Conservation (phyloP, 768 basidiomycete species). For the Tricholomella constricta region DNA sequence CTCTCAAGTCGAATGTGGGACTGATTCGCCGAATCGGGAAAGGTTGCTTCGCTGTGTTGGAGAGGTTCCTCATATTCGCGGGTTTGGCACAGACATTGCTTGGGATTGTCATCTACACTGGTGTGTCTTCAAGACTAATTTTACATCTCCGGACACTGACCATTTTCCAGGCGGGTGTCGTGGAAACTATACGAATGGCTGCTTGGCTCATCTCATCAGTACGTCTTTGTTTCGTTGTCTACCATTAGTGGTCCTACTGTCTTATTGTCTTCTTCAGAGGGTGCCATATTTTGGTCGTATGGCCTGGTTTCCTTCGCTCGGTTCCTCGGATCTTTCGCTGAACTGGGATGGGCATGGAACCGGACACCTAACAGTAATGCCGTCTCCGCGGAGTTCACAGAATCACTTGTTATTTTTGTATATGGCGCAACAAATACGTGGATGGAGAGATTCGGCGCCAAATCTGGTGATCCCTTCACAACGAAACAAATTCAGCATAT, state of each 20-base stretch:
- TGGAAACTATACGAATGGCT: conserved; percentile 74
- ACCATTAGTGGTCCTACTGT: conserved; percentile 2
- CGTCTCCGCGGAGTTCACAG: conserved; percentile 74
- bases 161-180: conserved; percentile 68
- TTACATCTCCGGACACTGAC: conserved; percentile 8
- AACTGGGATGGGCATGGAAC: conserved; percentile 97
- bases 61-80: conserved; percentile 68
- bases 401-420: conserved; percentile 78
- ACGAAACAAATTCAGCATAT: conserved; percentile 95
- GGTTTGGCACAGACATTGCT: conserved; percentile 66
- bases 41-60: conserved; percentile 52
- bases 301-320: conserved; percentile 89
- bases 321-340: conserved; percentile 87
- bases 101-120: conserved; percentile 83
- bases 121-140: conserved; percentile 24
- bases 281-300: conserved; percentile 91
- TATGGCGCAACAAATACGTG: conserved; percentile 93
- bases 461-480: conserved; percentile 79
- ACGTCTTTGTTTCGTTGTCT: conserved; percentile 28
- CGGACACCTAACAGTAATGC: conserved; percentile 50
- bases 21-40: conserved; percentile 45
- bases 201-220: conserved; percentile 93
- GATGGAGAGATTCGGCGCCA: conserved; percentile 94
- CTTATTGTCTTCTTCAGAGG: conserved; percentile 53
- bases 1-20: conserved; percentile 18